Evolutionary conservation across 2,329 filamentous ascomycete species (phyloP).

Genomic region (Rugonectria rugulosa): DNA sequence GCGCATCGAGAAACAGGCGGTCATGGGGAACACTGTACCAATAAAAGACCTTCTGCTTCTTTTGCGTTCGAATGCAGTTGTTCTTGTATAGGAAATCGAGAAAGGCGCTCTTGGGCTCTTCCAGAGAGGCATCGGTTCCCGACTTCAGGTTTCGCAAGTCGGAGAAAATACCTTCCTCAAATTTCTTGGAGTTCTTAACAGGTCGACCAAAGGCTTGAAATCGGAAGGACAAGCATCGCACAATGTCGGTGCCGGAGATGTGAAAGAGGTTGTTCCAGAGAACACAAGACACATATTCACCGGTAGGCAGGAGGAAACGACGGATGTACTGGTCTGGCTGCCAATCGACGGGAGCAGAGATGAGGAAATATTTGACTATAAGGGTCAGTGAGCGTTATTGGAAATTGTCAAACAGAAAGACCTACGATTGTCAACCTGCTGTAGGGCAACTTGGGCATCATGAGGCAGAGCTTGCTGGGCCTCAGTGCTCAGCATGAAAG

Average conservation of each 20-base stretch:
- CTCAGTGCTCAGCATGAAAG: conserved; percentile 97
- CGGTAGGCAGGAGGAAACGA: conserved; percentile 92
- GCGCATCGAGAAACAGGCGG: conserved; percentile 93
- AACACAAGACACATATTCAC: conserved; percentile 98
- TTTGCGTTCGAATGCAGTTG: conserved; percentile 99
- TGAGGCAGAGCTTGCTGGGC: conserved; percentile 95
- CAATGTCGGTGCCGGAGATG: conserved; percentile 98
- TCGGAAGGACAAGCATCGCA: conserved; percentile 95
- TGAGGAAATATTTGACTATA: conserved; percentile 98
- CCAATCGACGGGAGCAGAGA: conserved; percentile 98
- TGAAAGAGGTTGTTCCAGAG: conserved; percentile 99
- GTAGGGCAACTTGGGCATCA: conserved; percentile 94
- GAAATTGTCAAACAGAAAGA: conserved; percentile 10
- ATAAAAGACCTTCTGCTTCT: conserved; percentile 99
- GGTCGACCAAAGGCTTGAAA: conserved; percentile 98
- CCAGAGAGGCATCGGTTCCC: conserved; percentile 95
- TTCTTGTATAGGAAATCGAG: conserved; percentile 99
- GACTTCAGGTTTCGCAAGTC: conserved; percentile 98
- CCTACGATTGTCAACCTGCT: conserved; percentile 98
- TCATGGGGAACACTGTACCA: conserved; percentile 99
- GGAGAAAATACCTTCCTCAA: conserved; percentile 99
- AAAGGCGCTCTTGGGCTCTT: conserved; percentile 98
- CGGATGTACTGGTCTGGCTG: conserved; percentile 95
- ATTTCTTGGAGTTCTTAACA: conserved; percentile 99
- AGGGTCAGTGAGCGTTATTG: conserved; percentile 19